These are phyloP conservation scores for Calonectria pteridis DNA, from an alignment of 2,329 filamentous ascomycete genomes.

Conservation along the genomic window DNA sequence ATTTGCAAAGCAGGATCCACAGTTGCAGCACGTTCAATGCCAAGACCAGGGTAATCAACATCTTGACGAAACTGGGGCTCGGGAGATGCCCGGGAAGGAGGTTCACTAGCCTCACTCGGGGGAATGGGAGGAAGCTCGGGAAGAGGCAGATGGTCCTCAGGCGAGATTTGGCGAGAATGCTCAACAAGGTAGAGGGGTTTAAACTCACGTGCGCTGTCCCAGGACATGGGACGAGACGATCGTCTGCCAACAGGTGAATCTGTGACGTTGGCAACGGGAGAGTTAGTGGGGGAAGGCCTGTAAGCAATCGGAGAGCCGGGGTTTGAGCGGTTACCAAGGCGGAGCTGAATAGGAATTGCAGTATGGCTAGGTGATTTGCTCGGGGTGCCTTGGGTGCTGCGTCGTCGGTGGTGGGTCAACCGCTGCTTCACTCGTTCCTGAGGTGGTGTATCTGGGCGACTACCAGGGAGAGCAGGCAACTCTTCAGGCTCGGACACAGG, in stretches of 20 bases:
- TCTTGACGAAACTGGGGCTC: conserved; percentile 43
- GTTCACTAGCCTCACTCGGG: conserved; percentile 58
- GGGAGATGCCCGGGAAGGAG: conserved; percentile 51
- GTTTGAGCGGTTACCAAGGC: conserved; percentile 61
- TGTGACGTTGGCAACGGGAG: conserved; percentile 47
- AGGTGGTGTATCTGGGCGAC: conserved; percentile 68
- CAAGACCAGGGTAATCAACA: conserved; percentile 45
- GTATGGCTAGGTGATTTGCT: conserved; percentile 67
- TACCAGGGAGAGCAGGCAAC: conserved; percentile 70
- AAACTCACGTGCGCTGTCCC: conserved; percentile 77
- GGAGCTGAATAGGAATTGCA: conserved; percentile 68
- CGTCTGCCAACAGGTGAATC: conserved; percentile 53
- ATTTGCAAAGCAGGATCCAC: conserved; percentile 51
- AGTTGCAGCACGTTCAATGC: conserved; percentile 32
- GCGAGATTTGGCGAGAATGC: conserved; percentile 59
- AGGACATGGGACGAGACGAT: conserved; percentile 67
- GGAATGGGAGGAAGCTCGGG: conserved; percentile 66
- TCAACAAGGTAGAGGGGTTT: conserved; percentile 88
- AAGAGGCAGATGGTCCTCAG: conserved; percentile 54
- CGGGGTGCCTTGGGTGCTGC: conserved; percentile 62
- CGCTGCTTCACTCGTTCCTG: conserved; percentile 59
- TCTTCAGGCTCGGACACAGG: conserved; percentile 54
- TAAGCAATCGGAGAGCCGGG: conserved; percentile 58
- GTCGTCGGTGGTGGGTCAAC: conserved; percentile 60
- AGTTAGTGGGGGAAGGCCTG: conserved; percentile 54